Evolutionary conservation across 805 yeast species (phyloP), one percentile per base, ranked within the genome.

Genomic region (Monosporozyma yasuniensis): DNA sequence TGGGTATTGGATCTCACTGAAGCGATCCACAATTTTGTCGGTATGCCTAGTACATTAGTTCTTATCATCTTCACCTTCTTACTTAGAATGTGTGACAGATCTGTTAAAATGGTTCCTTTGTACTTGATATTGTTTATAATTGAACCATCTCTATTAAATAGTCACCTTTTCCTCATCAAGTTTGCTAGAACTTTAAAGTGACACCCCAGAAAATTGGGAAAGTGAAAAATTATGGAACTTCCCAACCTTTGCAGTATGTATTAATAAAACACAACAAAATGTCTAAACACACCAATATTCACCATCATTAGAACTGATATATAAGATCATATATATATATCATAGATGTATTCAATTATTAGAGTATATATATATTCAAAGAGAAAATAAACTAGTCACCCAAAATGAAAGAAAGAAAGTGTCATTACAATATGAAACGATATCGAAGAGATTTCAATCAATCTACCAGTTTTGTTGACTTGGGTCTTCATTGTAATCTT

Each of bases 401-500:
- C 35, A 32, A 32, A 39, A 39, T 21, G 22, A 39, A 39, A 21
- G 16, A 6, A 39, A 39, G 25, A 21, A 21, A 10, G 21, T 39
- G 25, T 39, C 22, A 39, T 35, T 18, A 35, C 6, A 32, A 32
- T 2, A 35, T 7, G 5, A 18, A 6, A 9, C 14, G 4, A 25
- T 8, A 8, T 25, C 27, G 8, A 25, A 25, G 27, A 25, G 27
- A 8, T 25, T 25, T 25, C n/a, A n/a, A n/a, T n/a, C n/a, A 25
- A 25, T 21, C 28, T 42, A 47, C 49, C 49, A 47, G 39, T 22
- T 38, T 47, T 47, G 49, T 3, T 41, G 34, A n/a, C 46, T 25
- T 19, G 44, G 18, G 6, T 5, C 19, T 4, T 25, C 21, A 11
- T 25, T 25, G 14, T 41, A 41, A 11, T 27, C 44, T 41, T 27